A percentile compares a stretch with the other conserved stretches of the same genome.
Conservation (phyloP, 2,329 filamentous ascomycete species). For the Colletotrichum horii region DNA sequence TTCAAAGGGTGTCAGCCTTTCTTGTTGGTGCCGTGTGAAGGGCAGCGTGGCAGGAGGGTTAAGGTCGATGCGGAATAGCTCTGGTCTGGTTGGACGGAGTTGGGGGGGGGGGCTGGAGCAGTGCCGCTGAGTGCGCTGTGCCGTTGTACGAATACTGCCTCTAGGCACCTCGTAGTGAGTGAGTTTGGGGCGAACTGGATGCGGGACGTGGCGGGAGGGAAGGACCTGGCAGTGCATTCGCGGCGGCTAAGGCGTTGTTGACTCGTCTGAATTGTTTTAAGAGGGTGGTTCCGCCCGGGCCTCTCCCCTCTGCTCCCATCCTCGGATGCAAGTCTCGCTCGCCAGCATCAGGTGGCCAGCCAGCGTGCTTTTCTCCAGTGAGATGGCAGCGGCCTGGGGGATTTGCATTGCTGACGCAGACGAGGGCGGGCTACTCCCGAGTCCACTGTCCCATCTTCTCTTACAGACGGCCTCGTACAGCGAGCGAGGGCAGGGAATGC, state of each 20-base stretch:
- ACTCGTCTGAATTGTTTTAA: constrained; percentile 13
- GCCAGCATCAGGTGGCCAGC: not conserved
- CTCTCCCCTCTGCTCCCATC: not conserved
- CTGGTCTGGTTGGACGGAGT: not conserved
- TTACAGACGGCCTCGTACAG: not conserved
- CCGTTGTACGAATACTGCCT: not conserved
- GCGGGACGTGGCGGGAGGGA: not conserved
- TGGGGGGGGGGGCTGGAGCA: not conserved
- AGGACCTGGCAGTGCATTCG: not conserved
- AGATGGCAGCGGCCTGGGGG: not conserved
- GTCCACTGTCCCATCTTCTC: not conserved
- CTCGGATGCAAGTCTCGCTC: not conserved
- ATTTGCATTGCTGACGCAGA: not conserved
- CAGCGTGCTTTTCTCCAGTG: not conserved
- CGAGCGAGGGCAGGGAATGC: not conserved
- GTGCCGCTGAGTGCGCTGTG: not conserved
- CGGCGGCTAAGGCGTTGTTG: constrained; percentile 6
- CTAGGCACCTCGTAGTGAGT: not conserved
- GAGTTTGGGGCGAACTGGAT: not conserved
- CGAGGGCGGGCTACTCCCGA: not conserved
- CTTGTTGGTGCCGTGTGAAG: too few species aligned
- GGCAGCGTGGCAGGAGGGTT: not conserved
- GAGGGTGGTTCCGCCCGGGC: not conserved
- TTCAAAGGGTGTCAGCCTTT: not conserved
- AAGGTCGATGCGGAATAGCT: not conserved